These are phyloP conservation scores for Schizothecium vesticola DNA, from an alignment of 495 filamentous ascomycete species.

Conservation along the genomic window DNA sequence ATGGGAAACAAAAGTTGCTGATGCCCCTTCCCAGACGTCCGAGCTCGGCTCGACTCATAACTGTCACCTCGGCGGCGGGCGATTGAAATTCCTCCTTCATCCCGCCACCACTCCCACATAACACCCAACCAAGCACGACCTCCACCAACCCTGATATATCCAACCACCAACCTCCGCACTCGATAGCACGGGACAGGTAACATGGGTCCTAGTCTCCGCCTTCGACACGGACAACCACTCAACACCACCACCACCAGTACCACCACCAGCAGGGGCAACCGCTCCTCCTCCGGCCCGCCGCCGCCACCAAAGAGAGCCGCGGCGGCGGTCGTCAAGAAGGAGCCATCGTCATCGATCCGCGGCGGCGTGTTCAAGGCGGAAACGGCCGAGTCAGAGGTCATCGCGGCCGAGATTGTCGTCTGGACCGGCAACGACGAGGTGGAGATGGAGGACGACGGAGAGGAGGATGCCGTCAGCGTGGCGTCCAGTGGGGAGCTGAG, in stretches of 20 bases:
- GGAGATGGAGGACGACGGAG: constrained; percentile 19
- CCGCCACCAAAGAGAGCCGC: neutral
- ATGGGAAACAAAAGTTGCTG: neutral
- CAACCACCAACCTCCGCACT: neutral
- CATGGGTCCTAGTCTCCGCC: neutral
- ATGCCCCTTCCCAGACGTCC: neutral
- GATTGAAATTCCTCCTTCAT: neutral
- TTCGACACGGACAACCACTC: neutral
- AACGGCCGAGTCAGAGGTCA: constrained; percentile 16
- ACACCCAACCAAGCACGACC: neutral
- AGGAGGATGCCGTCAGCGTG: neutral
- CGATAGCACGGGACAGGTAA: neutral
- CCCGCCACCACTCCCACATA: neutral
- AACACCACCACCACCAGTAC: neutral
- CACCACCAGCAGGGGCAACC: too few species aligned
- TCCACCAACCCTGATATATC: neutral
- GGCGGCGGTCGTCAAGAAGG: neutral
- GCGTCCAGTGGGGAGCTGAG: neutral
- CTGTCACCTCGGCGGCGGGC: neutral
- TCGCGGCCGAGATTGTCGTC: constrained; percentile 35
- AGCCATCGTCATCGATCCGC: neutral
- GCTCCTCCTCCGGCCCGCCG: neutral
- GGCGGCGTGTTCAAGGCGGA: neutral
- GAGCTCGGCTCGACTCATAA: neutral
- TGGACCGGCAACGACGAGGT: constrained; percentile 23